These are phyloP conservation scores for Syzygium grande DNA, from an alignment of 345 rosid genomes.

Conservation along the genomic window DNA sequence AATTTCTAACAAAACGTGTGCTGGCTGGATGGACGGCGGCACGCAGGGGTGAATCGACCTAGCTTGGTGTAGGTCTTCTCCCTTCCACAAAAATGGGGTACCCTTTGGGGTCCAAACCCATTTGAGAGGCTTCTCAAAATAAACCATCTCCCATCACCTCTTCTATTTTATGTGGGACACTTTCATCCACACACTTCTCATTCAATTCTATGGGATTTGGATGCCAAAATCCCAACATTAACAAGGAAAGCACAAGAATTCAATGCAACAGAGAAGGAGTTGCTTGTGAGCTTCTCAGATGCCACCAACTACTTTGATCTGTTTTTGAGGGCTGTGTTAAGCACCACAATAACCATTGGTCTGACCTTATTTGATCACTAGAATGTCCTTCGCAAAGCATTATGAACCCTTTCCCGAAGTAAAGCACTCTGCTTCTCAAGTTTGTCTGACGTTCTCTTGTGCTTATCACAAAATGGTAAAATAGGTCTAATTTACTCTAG, in stretches of 20 bases:
- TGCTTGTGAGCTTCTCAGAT: not conserved
- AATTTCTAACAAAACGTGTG: too few species aligned
- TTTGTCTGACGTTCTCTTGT: not conserved
- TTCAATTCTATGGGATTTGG: too few species aligned
- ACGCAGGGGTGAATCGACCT: too few species aligned
- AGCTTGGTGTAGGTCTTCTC: too few species aligned
- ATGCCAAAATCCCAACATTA: too few species aligned
- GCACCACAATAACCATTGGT: not conserved
- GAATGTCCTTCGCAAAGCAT: not conserved
- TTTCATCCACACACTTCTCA: too few species aligned
- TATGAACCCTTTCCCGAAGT: not conserved
- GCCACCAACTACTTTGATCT: not conserved
- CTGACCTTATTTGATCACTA: not conserved
- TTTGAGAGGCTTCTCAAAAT: too few species aligned
- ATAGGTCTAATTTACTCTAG: not conserved
- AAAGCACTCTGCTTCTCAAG: not conserved
- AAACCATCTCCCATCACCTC: too few species aligned
- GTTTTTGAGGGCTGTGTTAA: not conserved
- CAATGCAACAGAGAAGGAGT: not conserved
- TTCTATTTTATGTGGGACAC: too few species aligned
- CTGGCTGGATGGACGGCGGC: too few species aligned
- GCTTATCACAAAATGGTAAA: not conserved
- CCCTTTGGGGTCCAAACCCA: too few species aligned
- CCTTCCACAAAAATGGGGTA: too few species aligned
- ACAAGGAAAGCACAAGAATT: not conserved